Evolutionary conservation across 1,284 basidiomycete genomes (phyloP).

Genomic region (Cryptococcus sp.): DNA sequence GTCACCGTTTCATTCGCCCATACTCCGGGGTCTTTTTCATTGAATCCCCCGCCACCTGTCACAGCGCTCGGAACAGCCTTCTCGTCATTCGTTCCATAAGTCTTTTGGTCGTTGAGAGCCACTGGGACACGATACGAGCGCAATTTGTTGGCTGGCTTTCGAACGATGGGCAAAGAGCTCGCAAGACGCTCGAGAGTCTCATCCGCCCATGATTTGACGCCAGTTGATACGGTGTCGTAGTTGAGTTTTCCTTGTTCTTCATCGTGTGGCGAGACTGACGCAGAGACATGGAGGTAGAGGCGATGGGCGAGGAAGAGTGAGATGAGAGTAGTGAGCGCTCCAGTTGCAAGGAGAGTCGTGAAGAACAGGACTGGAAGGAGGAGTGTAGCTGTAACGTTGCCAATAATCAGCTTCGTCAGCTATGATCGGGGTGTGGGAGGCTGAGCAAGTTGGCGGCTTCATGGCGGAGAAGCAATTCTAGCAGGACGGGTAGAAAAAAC

Average conservation of each 20-base stretch:
- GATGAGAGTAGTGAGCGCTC: constrained; percentile 31
- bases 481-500: constrained; percentile 1
- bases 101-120: too few species aligned
- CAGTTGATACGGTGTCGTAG: constrained; percentile 4
- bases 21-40: too few species aligned
- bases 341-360: constrained; percentile 32
- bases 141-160: too few species aligned
- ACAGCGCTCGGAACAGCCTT: too few species aligned
- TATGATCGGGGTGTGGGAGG: neutral
- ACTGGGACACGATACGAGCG: too few species aligned
- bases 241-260: neutral
- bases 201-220: constrained; percentile 28
- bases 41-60: too few species aligned
- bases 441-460: neutral
- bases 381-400: constrained; percentile 25
- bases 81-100: too few species aligned
- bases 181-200: constrained; percentile 32
- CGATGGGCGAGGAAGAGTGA: constrained; percentile 43
- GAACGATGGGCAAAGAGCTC: neutral
- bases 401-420: neutral
- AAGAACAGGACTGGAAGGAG: constrained; percentile 42
- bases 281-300: constrained; percentile 39
- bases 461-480: neutral
- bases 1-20: too few species aligned
- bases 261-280: neutral